Base-by-base conservation (phyloP, 2,329 filamentous ascomycete genomes). In the Cadophora luteo-olivacea region DNA sequence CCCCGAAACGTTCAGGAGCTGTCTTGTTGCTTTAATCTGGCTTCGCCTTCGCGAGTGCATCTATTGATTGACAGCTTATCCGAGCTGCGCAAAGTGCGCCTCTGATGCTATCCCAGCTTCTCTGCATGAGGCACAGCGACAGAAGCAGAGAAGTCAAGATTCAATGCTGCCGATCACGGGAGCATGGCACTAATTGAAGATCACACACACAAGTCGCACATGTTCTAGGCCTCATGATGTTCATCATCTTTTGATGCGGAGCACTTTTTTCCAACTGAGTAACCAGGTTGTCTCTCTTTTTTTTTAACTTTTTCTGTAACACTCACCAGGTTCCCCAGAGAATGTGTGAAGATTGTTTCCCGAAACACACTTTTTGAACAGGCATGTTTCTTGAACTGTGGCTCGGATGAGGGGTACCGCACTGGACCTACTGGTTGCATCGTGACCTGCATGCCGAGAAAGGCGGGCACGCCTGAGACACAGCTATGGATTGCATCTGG, bases 401-500 rank as follows among this genome's bases (percentile, higher is more conserved):
- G 54, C 33, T 54, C 22, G 61, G 54, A 22, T 22, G 61, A 45
- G 58, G 61, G 64, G 57, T 64, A 41, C 38, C n/a, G n/a, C n/a
- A n/a, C n/a, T n/a, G n/a, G n/a, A n/a, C n/a, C n/a, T n/a, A n/a
- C n/a, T 41, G 38, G 38, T 41, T 41, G 38, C 38, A 70, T 60
- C 61, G 68, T 72, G 66, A 72, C 66, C 66, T 67, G 70, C 66
- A 70, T 68, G 62, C 64, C 22, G 51, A 52, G 48, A 36, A 8
- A 36, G 2, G 3, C 33, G 11, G 49, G 22, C 11, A 51, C 32
- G 32, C 32, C 54, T 38, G 54, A 55, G 54, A 58, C 32, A 38
- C 19, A 4, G 16, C 16, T 7, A 48, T 48, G 19, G 5, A 4
- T 24, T 58, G 16, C 51, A 32, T 16, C 25, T 58, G 14, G 29